phyloP scores from a whole-genome alignment of 176 grass and related monocot genomes.

The Ampelocalamus luodianensis region DNA sequence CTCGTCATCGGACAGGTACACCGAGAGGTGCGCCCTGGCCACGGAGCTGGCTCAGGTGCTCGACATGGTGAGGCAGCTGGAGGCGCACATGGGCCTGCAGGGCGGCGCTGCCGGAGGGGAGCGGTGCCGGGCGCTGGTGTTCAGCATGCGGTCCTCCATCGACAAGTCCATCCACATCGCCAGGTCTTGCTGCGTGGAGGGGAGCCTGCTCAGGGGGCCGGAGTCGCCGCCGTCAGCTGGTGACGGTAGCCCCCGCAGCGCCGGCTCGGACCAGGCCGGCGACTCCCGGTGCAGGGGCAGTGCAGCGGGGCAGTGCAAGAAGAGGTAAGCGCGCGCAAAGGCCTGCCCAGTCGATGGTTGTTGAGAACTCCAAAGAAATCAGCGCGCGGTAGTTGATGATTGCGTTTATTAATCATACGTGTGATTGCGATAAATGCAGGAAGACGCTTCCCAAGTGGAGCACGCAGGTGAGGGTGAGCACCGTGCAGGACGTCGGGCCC shows the following conservation, averaged over 20 bases:
- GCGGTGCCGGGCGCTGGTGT: slow-evolving; percentile 56
- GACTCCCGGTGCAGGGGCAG: slow-evolving; percentile 43
- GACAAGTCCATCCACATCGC: slow-evolving; percentile 69
- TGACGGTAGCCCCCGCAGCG: slow-evolving; percentile 58
- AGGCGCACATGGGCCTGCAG: slow-evolving; percentile 55
- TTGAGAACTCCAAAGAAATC: background rate
- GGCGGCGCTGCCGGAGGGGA: slow-evolving; percentile 18
- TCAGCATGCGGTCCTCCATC: slow-evolving; percentile 54
- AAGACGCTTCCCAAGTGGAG: slow-evolving; percentile 75
- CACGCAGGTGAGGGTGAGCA: slow-evolving; percentile 64
- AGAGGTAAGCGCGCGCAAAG: slow-evolving; percentile 45
- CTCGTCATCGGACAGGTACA: slow-evolving; percentile 36
- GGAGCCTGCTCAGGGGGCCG: background rate
- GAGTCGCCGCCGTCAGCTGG: slow-evolving; percentile 60
- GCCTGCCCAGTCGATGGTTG: background rate
- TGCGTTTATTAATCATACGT: background rate
- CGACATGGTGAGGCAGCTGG: slow-evolving; percentile 60
- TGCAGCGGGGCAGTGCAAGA: slow-evolving; percentile 62
- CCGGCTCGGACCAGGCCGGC: slow-evolving; percentile 53
- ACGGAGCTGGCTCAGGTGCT: slow-evolving; percentile 67
- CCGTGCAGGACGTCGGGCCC: slow-evolving; percentile 56
- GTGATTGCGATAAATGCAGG: slow-evolving; percentile 41
- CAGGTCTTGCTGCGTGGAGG: slow-evolving; percentile 21
- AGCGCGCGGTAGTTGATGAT: background rate
- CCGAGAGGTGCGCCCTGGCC: slow-evolving; percentile 46